These are phyloP conservation scores for Stylonectria norvegica DNA, from an alignment of 2,329 filamentous ascomycete species.

Conservation along the genomic window DNA sequence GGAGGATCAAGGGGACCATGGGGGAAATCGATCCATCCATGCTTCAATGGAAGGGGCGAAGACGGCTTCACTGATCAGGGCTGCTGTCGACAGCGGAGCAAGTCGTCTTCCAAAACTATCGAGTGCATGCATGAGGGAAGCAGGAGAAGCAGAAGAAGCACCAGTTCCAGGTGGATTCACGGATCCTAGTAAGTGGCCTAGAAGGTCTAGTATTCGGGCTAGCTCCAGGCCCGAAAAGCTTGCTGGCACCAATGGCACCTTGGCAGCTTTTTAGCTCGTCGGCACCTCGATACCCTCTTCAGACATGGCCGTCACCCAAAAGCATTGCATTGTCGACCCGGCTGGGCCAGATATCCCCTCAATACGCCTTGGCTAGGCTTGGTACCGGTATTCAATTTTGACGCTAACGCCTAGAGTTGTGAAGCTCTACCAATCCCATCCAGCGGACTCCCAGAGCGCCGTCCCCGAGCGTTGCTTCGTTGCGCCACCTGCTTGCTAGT, in stretches of 20 bases:
- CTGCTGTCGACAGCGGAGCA: conserved; percentile 6
- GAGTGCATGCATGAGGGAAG: conserved; percentile 31
- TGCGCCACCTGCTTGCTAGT: conserved; percentile 12
- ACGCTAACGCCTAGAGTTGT: too few species aligned
- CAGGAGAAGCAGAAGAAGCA: too few species aligned
- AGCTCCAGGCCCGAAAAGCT: too few species aligned
- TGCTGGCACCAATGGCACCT: too few species aligned
- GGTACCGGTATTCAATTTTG: conserved; percentile 22
- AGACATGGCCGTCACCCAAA: conserved; percentile 1
- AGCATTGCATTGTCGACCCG: background rate
- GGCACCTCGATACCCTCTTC: background rate
- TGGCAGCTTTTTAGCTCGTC: too few species aligned
- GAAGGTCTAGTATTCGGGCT: too few species aligned
- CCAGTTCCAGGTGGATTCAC: too few species aligned
- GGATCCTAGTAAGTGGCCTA: too few species aligned
- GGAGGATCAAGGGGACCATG: too few species aligned
- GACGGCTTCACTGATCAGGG: too few species aligned
- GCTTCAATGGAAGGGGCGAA: too few species aligned
- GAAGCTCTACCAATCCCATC: conserved; percentile 15
- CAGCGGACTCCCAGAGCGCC: conserved; percentile 4
- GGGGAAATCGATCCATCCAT: too few species aligned
- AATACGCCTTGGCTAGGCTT: conserved; percentile 21
- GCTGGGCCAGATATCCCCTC: conserved; percentile 12
- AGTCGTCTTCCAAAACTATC: conserved; percentile 18
- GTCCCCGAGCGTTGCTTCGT: conserved; percentile 1